Evolutionary conservation across 805 yeast species (phyloP), one percentile per base, ranked within the genome.

Genomic region (Cyberlindnera mrakii): DNA sequence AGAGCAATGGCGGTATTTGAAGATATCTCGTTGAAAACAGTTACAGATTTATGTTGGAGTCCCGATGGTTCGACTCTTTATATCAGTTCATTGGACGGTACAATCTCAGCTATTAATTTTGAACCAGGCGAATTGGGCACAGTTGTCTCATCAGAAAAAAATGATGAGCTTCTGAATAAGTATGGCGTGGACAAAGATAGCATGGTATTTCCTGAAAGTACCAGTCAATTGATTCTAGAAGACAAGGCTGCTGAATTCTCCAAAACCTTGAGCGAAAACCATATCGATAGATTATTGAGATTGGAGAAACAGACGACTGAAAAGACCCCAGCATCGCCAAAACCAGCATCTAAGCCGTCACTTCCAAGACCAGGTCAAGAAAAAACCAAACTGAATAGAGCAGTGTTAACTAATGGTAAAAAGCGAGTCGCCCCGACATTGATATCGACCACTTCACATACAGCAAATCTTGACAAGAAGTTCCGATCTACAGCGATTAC

Each of bases 141-240:
- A 23, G 68, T 72, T 6, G 72, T 83, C 5, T 82, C 95, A 0
- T 57, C 80, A 32, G 90, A 77, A 33, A 76, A 75, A 51, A 80
- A 84, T 45, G 82, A 78, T 45, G 71, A 76, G 34, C 84, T 86
- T 45, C 70, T 91, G 44, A 80, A 84, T 51, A 73, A 88, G 51
- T 91, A 85, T 58, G 98, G 99, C 48, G 89, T 85, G 3, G 95
- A 86, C 48, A 75, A 89, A 44, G 96, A 90, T 50, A 76, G 85
- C 8, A 70, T 84, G 67, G 82, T 82, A 17, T 85, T 88, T 53
- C 96, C 96, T 0, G 98, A 91, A 57, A 82, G 93, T 61, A 75
- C 82, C 1, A 83, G 78, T 41, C 97, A 90, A 62, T 68, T 91
- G 43, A 59, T 66, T 5, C 65, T 91, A 18, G 96, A 89, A 52